These are phyloP conservation scores for Globisporangium megalacanthum DNA, from an alignment of 352 stramenopile genomes.

Conservation along the genomic window DNA sequence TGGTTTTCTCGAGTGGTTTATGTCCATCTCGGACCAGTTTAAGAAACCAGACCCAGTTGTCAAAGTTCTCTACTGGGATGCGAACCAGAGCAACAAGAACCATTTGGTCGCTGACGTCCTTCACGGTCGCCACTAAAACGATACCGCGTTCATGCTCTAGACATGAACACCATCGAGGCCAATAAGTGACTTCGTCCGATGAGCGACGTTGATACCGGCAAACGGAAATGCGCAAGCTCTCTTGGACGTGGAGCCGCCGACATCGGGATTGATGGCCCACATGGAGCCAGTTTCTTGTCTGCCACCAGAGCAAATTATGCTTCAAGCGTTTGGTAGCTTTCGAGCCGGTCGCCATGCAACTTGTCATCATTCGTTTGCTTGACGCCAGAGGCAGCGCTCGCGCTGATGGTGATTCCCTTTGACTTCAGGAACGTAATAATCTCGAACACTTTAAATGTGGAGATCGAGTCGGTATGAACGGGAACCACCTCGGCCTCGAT, in stretches of 20 bases:
- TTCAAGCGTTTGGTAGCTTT: neutral
- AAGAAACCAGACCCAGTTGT: no score
- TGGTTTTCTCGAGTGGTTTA: no score
- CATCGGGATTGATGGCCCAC: neutral
- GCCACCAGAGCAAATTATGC: neutral
- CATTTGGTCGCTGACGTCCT: neutral
- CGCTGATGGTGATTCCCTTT: neutral
- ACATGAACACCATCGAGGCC: neutral
- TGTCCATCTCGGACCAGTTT: no score
- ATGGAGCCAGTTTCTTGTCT: neutral
- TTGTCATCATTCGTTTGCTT: neutral
- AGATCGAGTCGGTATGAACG: neutral
- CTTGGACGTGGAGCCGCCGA: neutral
- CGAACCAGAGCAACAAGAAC: neutral
- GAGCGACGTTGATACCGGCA: neutral
- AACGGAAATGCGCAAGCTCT: neutral
- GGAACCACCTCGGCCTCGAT: constrained; percentile 9
- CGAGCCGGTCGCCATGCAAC: neutral
- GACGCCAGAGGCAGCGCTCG: neutral
- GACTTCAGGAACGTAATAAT: neutral
- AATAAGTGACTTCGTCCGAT: neutral
- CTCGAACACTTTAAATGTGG: constrained; percentile 61
- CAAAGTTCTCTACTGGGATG: no score
- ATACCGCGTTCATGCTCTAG: neutral
- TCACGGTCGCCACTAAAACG: neutral